Evolutionary conservation across 495 filamentous ascomycete genomes (phyloP).

Genomic region (Venustampulla echinocandica): DNA sequence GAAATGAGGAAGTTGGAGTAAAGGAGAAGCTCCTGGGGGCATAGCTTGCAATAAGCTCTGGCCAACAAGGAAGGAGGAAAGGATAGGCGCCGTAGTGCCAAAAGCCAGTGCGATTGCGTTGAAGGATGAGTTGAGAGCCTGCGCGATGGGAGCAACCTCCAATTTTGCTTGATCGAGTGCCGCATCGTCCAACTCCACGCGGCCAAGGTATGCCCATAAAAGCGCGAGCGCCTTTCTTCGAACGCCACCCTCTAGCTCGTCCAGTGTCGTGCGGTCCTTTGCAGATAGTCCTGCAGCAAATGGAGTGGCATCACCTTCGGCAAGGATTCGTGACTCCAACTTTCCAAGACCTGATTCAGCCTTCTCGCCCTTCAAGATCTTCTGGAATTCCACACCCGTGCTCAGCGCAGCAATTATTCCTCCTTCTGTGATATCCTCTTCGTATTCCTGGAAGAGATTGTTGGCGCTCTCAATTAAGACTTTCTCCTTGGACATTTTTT

Average conservation of each 20-base stretch:
- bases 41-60: conserved; percentile 88
- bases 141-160: conserved; percentile 77
- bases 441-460: conserved; percentile 85
- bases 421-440: conserved; percentile 69
- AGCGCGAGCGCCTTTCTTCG: conserved; percentile 81
- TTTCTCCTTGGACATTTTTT: conserved; percentile 81
- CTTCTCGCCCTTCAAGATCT: conserved; percentile 58
- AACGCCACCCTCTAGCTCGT: conserved; percentile 58
- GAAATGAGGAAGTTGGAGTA: conserved; percentile 87
- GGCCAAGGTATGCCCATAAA: conserved; percentile 89
- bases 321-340: conserved; percentile 68
- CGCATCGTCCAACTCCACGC: conserved; percentile 65
- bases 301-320: conserved; percentile 42
- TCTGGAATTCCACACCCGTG: conserved; percentile 68
- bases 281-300: conserved; percentile 49
- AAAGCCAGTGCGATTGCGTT: conserved; percentile 79
- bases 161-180: conserved; percentile 63
- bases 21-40: conserved; percentile 70
- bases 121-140: conserved; percentile 77
- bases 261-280: conserved; percentile 62
- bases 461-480: conserved; percentile 87
- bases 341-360: conserved; percentile 68
- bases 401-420: conserved; percentile 74
- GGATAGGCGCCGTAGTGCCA: conserved; percentile 69
- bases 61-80: conserved; percentile 71